phyloP scores from a whole-genome alignment of 768 basidiomycete genomes.

The Mycena leptocephala region DNA sequence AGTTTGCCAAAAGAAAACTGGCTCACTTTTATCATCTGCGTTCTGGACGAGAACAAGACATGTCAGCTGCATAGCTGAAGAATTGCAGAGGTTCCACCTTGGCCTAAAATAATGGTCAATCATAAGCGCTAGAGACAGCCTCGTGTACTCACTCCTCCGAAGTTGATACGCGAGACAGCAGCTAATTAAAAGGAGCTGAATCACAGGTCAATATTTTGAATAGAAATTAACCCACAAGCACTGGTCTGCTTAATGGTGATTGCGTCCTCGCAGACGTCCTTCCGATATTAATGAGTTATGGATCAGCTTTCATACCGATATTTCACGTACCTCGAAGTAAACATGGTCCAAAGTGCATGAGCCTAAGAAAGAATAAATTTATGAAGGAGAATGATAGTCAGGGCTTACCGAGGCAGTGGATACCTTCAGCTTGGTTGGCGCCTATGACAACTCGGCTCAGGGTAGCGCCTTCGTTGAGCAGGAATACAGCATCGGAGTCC shows the following conservation, averaged over 20 bases:
- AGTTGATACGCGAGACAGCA: constrained; percentile 12
- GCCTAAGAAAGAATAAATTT: constrained; percentile 29
- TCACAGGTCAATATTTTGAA: background rate
- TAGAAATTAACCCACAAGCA: constrained; percentile 35
- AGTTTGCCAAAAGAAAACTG: background rate
- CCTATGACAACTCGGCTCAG: constrained; percentile 59
- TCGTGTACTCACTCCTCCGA: background rate
- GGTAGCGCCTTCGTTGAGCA: constrained; percentile 58
- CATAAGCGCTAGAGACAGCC: background rate
- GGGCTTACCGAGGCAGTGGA: constrained; percentile 58
- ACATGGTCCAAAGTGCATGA: constrained; percentile 51
- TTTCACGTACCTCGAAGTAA: constrained; percentile 46
- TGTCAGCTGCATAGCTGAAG: background rate
- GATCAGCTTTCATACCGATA: background rate
- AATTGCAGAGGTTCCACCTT: constrained; percentile 33
- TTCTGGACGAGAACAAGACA: constrained; percentile 35
- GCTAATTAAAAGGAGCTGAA: too few species aligned
- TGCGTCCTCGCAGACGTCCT: constrained; percentile 58
- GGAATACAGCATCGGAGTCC: constrained; percentile 58
- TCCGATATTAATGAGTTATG: background rate
- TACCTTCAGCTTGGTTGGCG: constrained; percentile 58
- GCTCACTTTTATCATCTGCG: constrained; percentile 50
- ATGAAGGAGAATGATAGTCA: too few species aligned
- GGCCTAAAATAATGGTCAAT: constrained; percentile 37
- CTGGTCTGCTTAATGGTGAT: constrained; percentile 59